Conservation (phyloP, 1,284 basidiomycete genomes). For the Cutaneotrichosporon spelunceum region DNA sequence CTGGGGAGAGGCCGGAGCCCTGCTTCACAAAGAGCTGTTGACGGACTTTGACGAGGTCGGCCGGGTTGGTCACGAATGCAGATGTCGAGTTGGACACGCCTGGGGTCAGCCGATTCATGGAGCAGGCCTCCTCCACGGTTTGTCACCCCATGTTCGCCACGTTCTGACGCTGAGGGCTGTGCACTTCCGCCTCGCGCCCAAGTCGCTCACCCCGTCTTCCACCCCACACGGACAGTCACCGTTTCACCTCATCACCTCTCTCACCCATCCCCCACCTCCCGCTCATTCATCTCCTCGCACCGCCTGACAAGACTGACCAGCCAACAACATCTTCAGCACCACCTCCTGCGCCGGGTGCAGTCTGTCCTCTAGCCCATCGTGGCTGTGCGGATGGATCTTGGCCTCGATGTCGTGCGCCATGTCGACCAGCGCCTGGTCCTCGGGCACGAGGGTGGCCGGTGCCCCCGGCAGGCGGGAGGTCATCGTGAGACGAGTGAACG, state of each 20-base stretch:
- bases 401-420: not conserved
- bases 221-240: too few relatives aligned
- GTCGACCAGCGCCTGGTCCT: not conserved
- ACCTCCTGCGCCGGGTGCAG: slow-evolving; percentile 23
- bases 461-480: not conserved
- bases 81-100: slow-evolving; percentile 19
- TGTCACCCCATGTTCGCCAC: not conserved
- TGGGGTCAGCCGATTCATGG: not conserved
- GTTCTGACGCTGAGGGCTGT: too few relatives aligned
- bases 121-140: too few relatives aligned
- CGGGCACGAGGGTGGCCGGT: not conserved
- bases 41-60: slow-evolving; percentile 25
- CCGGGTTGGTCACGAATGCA: slow-evolving; percentile 22
- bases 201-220: too few relatives aligned
- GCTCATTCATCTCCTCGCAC: too few relatives aligned
- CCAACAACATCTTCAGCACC: slow-evolving; percentile 19
- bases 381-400: not conserved
- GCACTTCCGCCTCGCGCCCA: too few relatives aligned
- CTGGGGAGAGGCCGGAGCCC: slow-evolving; percentile 15
- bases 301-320: slow-evolving; percentile 8
- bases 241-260: not conserved
- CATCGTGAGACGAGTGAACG: not conserved
- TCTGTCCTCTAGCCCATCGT: slow-evolving; percentile 10
- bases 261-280: not conserved
- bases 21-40: slow-evolving; percentile 26